These are phyloP conservation scores for Puccinia horiana DNA, from an alignment of 1,284 basidiomycete species.

Conservation along the genomic window DNA sequence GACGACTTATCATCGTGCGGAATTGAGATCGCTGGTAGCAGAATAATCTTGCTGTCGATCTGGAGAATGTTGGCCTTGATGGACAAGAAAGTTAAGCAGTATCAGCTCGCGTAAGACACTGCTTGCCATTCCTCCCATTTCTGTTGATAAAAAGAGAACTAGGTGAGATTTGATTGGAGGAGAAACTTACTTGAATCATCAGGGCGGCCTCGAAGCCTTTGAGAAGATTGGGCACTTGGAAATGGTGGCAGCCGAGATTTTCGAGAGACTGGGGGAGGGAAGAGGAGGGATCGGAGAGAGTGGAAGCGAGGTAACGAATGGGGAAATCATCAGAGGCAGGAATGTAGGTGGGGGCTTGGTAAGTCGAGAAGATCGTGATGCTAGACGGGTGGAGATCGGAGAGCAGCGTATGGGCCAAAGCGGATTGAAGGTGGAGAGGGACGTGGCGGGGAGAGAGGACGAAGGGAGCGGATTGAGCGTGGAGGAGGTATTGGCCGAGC, in stretches of 20 bases:
- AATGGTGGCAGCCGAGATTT: constrained; percentile 1
- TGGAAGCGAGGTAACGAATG: constrained; percentile 10
- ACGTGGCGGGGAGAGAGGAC: constrained; percentile 1
- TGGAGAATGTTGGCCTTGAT: constrained; percentile 4
- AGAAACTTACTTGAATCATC: constrained; percentile 32
- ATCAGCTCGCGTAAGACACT: background rate
- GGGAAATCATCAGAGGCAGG: background rate
- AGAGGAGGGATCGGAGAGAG: background rate
- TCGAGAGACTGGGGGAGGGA: background rate
- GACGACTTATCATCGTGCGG: constrained; percentile 26
- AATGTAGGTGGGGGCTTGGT: constrained; percentile 19
- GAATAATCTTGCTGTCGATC: constrained; percentile 3
- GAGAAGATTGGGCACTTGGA: constrained; percentile 24
- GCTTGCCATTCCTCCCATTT: background rate
- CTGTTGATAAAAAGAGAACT: background rate
- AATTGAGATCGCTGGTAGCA: constrained; percentile 4
- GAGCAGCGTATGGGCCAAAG: background rate
- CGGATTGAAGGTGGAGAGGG: constrained; percentile 14
- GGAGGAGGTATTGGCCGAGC: background rate
- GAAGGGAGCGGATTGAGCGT: background rate
- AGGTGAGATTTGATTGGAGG: background rate
- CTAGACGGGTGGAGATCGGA: background rate
- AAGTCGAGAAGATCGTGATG: constrained; percentile 11
- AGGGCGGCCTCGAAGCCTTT: constrained; percentile 35
- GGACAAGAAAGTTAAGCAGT: background rate